Evolutionary conservation across 495 filamentous ascomycete species (phyloP).

Genomic region (Penicillium salamii): DNA sequence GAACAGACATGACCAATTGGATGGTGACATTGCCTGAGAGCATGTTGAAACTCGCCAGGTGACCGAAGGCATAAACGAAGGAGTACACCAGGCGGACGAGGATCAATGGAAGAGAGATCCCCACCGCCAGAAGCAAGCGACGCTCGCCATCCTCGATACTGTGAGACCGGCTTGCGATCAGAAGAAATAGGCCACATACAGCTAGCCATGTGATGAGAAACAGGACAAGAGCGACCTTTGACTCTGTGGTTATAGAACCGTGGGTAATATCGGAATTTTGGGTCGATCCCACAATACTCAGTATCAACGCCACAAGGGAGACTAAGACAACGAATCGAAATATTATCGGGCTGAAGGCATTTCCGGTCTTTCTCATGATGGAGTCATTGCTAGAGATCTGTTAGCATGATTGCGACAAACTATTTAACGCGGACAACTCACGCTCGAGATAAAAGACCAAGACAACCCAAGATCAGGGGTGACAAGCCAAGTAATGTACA

Average conservation of each 20-base stretch:
- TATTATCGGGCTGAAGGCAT: slow-evolving; percentile 15
- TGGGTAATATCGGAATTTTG: slow-evolving; percentile 2
- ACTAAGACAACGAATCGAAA: slow-evolving; percentile 21
- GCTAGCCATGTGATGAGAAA: slow-evolving; percentile 20
- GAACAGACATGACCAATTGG: slow-evolving; percentile 8
- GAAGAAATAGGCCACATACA: slow-evolving; percentile 5
- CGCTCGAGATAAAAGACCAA: slow-evolving; percentile 20
- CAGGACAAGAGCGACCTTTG: slow-evolving; percentile 16
- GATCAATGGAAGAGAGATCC: slow-evolving; percentile 28
- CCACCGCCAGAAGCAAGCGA: slow-evolving; percentile 28
- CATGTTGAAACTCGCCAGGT: slow-evolving; percentile 3
- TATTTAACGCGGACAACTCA: slow-evolving; percentile 2
- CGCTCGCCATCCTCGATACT: slow-evolving; percentile 23
- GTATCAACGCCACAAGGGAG: slow-evolving; percentile 16
- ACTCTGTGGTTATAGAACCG: slow-evolving; percentile 4
- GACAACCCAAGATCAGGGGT: slow-evolving; percentile 17
- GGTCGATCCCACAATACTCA: slow-evolving; percentile 16
- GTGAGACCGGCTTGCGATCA: background rate
- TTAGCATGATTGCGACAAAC: background rate
- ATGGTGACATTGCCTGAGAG: slow-evolving; percentile 9
- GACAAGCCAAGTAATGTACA: slow-evolving; percentile 26
- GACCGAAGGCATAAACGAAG: slow-evolving; percentile 20
- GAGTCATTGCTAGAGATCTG: slow-evolving; percentile 16
- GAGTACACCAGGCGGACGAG: slow-evolving; percentile 34
- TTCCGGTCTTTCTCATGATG: slow-evolving; percentile 15